Evolutionary conservation across 2,329 filamentous ascomycete genomes (phyloP), one percentile per base, ranked within the genome.

Genomic region (Metarhizium guizhouense): DNA sequence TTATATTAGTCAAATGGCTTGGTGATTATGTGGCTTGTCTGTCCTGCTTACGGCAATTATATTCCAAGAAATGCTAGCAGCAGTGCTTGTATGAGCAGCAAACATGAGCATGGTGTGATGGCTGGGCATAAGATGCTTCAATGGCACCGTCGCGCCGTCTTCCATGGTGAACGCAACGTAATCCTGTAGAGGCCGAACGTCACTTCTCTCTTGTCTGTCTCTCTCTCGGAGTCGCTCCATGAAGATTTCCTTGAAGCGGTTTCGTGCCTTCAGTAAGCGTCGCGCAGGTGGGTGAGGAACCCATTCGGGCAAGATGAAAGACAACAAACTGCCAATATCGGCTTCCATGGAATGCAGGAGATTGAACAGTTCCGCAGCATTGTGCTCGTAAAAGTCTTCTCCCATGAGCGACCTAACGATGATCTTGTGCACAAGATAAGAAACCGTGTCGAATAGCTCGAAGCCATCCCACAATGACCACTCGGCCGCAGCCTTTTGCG

Each of bases 81-180:
- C 61, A 1, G 59, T 57, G 13, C 58, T 58, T 2, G 56, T 61
- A 29, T 62, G 58, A 8, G 61, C 52, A 10, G 59, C 59, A 20
- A 62, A 56, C 56, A 62, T 59, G 29, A 64, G 45, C 10, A 57
- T 42, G 8, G 60, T 60, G 50, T 60, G 54, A 6, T 62, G 42
- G 11, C 42, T 45, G 6, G 42, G 42, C 52, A 59, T 49, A n/a
- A 54, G 48, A 25, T 56, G 47, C 48, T 45, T 57, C 29, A 62
- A 40, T 4, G 47, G 55, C 1, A 56, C 57, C 10, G 59, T 61
- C 38, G 52, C 25, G 29, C 51, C 43, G 38, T 59, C 61, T 36
- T 56, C 49, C 47, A 63, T 50, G 13, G 57, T 56, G 47, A 60
- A 58, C 1, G 61, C 58, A 51, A 60, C 38, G 55, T 62, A 64